Evolutionary conservation across 345 rosid species (phyloP).

Genomic region (Sisymbrium irio): DNA sequence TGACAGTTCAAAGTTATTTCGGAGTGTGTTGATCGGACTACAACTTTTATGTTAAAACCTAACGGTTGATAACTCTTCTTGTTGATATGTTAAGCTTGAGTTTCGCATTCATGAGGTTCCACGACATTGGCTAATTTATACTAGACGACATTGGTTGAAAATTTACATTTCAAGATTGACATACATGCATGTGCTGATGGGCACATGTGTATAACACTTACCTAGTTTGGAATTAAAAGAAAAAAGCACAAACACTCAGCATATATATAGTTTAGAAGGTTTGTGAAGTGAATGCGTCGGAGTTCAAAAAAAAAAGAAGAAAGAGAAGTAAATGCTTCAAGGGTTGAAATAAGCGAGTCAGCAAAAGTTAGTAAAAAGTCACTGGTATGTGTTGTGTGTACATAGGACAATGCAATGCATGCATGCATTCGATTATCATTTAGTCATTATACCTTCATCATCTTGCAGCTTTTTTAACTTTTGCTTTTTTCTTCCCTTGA

Average conservation of each 20-base stretch:
- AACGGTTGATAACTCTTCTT: not conserved
- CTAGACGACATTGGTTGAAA: not conserved
- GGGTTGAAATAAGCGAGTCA: constrained; percentile 25
- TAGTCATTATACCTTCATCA: constrained; percentile 36
- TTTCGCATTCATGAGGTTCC: not conserved
- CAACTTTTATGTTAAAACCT: not conserved
- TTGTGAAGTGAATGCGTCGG: not conserved
- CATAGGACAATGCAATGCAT: constrained; percentile 35
- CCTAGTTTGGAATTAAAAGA: not conserved
- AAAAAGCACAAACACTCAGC: not conserved
- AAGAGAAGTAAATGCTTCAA: constrained; percentile 18
- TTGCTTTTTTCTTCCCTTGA: constrained; percentile 35
- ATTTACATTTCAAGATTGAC: not conserved
- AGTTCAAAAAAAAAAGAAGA: not conserved
- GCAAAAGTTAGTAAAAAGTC: constrained; percentile 30
- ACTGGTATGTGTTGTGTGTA: constrained; percentile 13
- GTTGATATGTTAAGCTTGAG: not conserved
- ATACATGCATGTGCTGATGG: not conserved
- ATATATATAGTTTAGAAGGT: not conserved
- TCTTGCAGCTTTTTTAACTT: constrained; percentile 35
- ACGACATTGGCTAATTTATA: not conserved
- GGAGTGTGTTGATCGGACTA: not conserved
- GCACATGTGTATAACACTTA: not conserved
- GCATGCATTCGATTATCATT: constrained; percentile 40
- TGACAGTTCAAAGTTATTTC: not conserved